Evolutionary conservation across 768 basidiomycete genomes (phyloP).

Genomic region (Boletus reticuloceps): DNA sequence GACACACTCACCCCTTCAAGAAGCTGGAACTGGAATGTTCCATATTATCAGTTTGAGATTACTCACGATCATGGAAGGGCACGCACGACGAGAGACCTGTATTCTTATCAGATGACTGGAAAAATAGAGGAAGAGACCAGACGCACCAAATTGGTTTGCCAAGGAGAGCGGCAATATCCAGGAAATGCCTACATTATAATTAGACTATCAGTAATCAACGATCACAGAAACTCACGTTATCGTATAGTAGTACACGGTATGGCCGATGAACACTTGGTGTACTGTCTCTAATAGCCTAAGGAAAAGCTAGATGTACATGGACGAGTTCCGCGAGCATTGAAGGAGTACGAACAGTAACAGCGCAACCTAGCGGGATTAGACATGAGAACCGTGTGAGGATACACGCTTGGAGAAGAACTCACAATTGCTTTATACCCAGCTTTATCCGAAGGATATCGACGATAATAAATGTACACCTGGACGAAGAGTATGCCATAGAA

Average conservation of each 20-base stretch:
- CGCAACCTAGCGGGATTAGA: slow-evolving; percentile 25
- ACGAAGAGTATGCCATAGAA: slow-evolving; percentile 52
- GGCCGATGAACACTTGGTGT: slow-evolving; percentile 51
- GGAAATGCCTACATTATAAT: slow-evolving; percentile 37
- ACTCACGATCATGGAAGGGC: slow-evolving; percentile 5
- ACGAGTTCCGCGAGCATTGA: not conserved
- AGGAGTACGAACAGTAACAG: slow-evolving; percentile 30
- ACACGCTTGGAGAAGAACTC: slow-evolving; percentile 24
- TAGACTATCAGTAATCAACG: not conserved
- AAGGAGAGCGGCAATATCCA: slow-evolving; percentile 34
- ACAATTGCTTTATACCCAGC: slow-evolving; percentile 49
- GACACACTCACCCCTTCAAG: slow-evolving; percentile 34
- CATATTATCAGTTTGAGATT: not conserved
- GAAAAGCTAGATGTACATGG: not conserved
- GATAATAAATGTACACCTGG: slow-evolving; percentile 56
- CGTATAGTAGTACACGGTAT: slow-evolving; percentile 53
- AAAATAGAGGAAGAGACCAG: not conserved
- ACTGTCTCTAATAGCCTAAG: slow-evolving; percentile 44
- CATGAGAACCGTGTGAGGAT: not conserved
- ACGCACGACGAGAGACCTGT: slow-evolving; percentile 51
- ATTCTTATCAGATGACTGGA: slow-evolving; percentile 15
- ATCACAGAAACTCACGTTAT: slow-evolving; percentile 42
- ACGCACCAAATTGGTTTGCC: slow-evolving; percentile 47
- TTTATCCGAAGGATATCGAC: slow-evolving; percentile 53
- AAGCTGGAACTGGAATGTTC: slow-evolving; percentile 40